A percentile compares a stretch with the other conserved stretches of the same genome.
phyloP scores from a whole-genome alignment of 345 rosid species.

The Syzygium oleosum region DNA sequence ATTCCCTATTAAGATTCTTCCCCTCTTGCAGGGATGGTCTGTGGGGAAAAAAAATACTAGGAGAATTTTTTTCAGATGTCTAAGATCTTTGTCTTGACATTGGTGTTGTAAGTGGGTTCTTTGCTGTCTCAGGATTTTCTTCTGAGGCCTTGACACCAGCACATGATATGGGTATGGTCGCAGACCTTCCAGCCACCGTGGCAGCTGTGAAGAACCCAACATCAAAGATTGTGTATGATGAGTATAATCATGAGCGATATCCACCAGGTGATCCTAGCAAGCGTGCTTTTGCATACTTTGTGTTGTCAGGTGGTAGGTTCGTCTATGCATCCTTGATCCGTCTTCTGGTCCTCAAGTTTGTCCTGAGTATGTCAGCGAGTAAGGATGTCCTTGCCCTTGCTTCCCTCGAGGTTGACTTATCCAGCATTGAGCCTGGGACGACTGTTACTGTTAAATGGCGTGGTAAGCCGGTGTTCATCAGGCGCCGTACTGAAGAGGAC shows the following conservation, averaged over 20 bases:
- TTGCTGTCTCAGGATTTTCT: conserved; percentile 38
- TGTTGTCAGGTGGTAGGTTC: conserved; percentile 54
- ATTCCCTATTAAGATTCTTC: background rate
- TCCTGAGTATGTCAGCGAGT: conserved; percentile 63
- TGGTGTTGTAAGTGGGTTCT: background rate
- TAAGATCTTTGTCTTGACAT: background rate
- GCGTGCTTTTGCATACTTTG: conserved; percentile 62
- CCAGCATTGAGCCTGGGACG: conserved; percentile 48
- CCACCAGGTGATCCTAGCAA: conserved; percentile 67
- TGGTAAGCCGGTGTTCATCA: conserved; percentile 59
- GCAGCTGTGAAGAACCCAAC: conserved; percentile 49
- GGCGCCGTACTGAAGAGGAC: conserved; percentile 56
- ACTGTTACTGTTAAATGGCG: conserved; percentile 63
- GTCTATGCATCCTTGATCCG: conserved; percentile 57
- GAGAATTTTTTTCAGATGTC: background rate
- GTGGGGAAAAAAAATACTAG: background rate
- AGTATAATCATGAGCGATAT: conserved; percentile 49
- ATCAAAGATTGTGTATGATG: conserved; percentile 43
- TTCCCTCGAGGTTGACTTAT: conserved; percentile 59
- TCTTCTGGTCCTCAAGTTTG: conserved; percentile 53
- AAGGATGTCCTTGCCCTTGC: conserved; percentile 62
- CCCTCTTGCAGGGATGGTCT: background rate
- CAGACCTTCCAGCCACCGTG: conserved; percentile 42
- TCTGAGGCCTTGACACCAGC: conserved; percentile 30
- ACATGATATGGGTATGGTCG: conserved; percentile 30